A percentile compares a stretch with the other conserved stretches of the same genome.
Conservation (phyloP, 352 stramenopile genomes). For the Vaucheria bursata region DNA sequence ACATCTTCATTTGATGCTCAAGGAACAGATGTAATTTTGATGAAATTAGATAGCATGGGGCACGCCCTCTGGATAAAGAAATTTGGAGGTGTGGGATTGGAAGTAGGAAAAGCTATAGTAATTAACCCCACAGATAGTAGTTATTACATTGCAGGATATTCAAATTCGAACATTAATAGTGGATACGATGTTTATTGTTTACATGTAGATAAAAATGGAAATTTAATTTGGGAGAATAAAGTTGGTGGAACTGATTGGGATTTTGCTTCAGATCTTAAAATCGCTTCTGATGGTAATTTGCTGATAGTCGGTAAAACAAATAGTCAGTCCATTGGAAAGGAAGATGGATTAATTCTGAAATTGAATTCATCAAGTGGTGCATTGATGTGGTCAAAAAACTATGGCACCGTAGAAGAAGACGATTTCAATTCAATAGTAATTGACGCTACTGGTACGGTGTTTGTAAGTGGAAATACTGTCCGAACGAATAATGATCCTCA, state of each 20-base stretch:
- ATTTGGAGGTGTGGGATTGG: background rate
- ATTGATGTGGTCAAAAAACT: background rate
- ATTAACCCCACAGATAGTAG: background rate
- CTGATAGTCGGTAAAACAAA: background rate
- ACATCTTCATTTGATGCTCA: background rate
- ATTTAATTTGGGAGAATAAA: background rate
- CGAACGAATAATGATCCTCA: too few relatives aligned
- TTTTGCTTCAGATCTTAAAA: background rate
- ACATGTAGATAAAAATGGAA: background rate
- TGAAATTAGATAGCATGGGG: background rate
- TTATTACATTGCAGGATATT: background rate
- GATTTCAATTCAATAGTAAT: background rate
- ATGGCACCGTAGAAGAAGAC: background rate
- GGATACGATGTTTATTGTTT: conserved; percentile 1
- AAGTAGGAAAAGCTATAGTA: background rate
- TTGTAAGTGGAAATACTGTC: too few relatives aligned
- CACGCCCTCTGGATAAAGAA: background rate
- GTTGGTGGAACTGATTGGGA: background rate
- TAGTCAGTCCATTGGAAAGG: background rate
- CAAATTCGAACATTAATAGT: background rate
- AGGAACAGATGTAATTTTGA: background rate
- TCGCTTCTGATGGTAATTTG: background rate
- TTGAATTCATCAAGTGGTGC: background rate
- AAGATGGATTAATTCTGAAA: background rate
- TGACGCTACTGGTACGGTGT: too few relatives aligned